Base-by-base conservation (phyloP, 2,329 filamentous ascomycete species). In the Verticillium nubilum region DNA sequence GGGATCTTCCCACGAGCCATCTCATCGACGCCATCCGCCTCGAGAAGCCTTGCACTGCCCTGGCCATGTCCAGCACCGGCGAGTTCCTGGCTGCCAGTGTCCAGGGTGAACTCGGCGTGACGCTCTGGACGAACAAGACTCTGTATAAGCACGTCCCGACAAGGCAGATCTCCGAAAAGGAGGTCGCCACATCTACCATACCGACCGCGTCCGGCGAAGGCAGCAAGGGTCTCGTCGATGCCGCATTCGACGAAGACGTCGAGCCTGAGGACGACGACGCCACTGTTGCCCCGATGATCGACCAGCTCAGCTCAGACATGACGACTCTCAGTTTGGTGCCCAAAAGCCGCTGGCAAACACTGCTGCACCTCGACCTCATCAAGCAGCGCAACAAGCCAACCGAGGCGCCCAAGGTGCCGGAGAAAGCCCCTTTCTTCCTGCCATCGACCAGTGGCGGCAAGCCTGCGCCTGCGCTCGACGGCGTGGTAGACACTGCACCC, bases 381-480 rank as follows among this genome's bases (percentile, higher is more conserved):
- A 90, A 93, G 76, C 86, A 92, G 74, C 90, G 95, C 62, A 99
- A 99, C 76, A 96, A 95, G 74, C 95, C 96, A 0, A 93, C 87
- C 65, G 92, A 97, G 73, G 86, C 93, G 0, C 93, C 93, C 17
- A 97, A 97, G 76, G 84, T 87, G 6, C 95, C 95, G 0, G 91
- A 97, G 71, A 96, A 96, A 70, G 94, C 94, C 0, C 96, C 95
- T 0, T 98, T 98, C 80, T 98, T 98, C 80, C 80, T 98, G 4
- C 91, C 92, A 0, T 88, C 88, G 0, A 77, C 88, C 4, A 80
- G 81, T 6, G 74, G 71, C 13, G 54, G 63, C 54, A 61, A 66
- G 23, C 78, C 83, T 59, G 13, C 26, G 25, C 42, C 42, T 50
- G 68, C 63, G 2, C 60, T 68, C 31, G 69, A 74, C 47, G 33